phyloP scores from a whole-genome alignment of 2,329 filamentous ascomycete species.

The Botrytis pseudocinerea region DNA sequence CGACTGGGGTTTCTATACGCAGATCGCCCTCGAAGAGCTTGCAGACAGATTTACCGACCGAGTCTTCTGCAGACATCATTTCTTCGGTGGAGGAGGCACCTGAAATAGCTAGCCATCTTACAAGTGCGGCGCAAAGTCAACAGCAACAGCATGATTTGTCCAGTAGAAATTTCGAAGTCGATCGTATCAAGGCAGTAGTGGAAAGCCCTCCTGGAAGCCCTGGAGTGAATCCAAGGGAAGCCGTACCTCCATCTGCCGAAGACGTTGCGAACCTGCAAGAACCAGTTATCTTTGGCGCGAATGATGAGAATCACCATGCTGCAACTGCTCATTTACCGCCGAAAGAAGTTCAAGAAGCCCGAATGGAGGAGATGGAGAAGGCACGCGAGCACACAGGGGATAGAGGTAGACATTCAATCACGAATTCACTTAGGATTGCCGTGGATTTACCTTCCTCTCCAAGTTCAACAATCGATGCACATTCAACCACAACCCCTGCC shows the following conservation, averaged over 20 bases:
- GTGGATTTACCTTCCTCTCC: constrained; percentile 55
- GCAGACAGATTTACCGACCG: constrained; percentile 36
- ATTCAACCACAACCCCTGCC: constrained; percentile 71
- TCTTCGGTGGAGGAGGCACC: constrained; percentile 33
- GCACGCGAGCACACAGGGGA: constrained; percentile 39
- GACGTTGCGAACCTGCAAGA: constrained; percentile 40
- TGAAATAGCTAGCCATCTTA: constrained; percentile 29
- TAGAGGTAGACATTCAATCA: constrained; percentile 40
- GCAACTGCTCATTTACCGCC: constrained; percentile 49
- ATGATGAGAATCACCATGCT: constrained; percentile 36
- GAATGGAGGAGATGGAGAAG: constrained; percentile 42
- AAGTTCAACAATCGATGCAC: constrained; percentile 65
- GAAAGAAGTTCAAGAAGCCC: constrained; percentile 51
- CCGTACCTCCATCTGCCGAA: constrained; percentile 41
- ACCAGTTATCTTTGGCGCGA: constrained; percentile 32
- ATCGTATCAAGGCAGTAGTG: constrained; percentile 33
- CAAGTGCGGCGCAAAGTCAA: constrained; percentile 24
- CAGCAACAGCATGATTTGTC: constrained; percentile 24
- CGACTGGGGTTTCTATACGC: constrained; percentile 31
- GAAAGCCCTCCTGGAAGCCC: constrained; percentile 39
- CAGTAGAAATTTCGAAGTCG: constrained; percentile 31
- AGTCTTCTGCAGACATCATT: constrained; percentile 31
- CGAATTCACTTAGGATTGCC: constrained; percentile 42
- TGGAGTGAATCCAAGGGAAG: constrained; percentile 39
- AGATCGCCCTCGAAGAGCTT: constrained; percentile 39